Percentiles rank a stretch among this genome's conserved stretches.
These are phyloP conservation scores for Coemansia sp. DNA, from an alignment of 192 early-diverging fungal genomes.

Conservation along the genomic window DNA sequence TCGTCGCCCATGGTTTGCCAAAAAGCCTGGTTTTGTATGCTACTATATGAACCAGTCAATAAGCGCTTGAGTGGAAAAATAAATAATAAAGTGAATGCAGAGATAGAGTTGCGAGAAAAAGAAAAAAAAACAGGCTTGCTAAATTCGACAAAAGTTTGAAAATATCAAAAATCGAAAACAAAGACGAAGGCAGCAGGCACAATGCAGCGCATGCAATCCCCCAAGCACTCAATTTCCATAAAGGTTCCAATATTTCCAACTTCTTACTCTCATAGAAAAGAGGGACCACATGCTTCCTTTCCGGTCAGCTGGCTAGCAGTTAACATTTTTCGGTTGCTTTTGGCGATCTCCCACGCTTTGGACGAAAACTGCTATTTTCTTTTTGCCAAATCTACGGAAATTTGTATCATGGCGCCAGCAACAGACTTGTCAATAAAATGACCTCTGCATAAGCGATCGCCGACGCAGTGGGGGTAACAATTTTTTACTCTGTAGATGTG, in stretches of 20 bases:
- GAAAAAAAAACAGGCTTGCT: neutral
- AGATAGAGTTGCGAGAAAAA: neutral
- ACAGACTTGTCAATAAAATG: neutral
- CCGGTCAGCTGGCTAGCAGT: too few species aligned
- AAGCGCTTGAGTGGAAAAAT: neutral
- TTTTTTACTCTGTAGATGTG: neutral
- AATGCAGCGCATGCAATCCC: neutral
- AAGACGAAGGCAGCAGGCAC: neutral
- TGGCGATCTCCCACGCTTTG: too few species aligned
- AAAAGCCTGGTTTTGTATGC: neutral
- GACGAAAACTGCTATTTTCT: neutral
- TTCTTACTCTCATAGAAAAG: too few species aligned
- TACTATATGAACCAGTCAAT: neutral
- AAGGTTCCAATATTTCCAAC: too few species aligned
- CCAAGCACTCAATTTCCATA: neutral
- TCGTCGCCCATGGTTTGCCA: slow-evolving; percentile 34
- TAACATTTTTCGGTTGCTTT: too few species aligned
- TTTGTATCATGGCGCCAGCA: neutral
- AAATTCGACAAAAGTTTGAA: neutral
- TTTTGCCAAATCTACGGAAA: neutral
- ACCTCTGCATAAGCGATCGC: neutral
- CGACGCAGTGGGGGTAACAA: neutral
- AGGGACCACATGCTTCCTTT: too few species aligned
- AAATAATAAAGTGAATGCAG: slow-evolving; percentile 1
- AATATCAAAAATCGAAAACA: neutral